Conservation (phyloP, 1,284 basidiomycete species). For the Schizopora paradoxa region DNA sequence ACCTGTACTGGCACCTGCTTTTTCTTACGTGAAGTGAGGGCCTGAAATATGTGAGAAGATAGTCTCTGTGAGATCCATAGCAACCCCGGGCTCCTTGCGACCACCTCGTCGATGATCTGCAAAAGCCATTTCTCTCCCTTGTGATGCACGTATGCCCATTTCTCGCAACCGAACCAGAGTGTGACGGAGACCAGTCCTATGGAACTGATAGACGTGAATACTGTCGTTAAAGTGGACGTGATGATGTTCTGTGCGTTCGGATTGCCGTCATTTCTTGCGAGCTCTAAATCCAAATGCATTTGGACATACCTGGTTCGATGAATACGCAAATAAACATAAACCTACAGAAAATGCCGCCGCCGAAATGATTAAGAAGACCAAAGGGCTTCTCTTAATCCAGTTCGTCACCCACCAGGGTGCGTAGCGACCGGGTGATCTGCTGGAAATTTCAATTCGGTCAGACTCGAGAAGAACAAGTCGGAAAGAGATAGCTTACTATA, state of each 20-base stretch:
- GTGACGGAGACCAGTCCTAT: conserved; percentile 73
- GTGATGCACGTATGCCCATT: conserved; percentile 63
- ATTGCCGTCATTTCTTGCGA: conserved; percentile 4
- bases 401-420: conserved; percentile 78
- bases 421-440: conserved; percentile 51
- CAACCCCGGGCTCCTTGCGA: too few species aligned
- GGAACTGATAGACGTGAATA: conserved; percentile 67
- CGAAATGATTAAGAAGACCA: conserved; percentile 66
- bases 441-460: too few species aligned
- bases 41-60: too few species aligned
- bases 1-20: too few species aligned
- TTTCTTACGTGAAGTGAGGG: too few species aligned
- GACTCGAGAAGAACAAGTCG: too few species aligned
- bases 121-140: conserved; percentile 70
- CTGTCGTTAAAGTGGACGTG: conserved; percentile 63
- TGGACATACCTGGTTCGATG: conserved; percentile 48
- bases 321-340: conserved; percentile 59
- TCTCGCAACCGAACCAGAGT: conserved; percentile 70
- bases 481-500: too few species aligned
- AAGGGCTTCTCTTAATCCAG: conserved; percentile 70
- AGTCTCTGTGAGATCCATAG: too few species aligned
- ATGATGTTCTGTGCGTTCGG: conserved; percentile 42
- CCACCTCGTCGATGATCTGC: conserved; percentile 59
- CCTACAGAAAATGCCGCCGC: conserved; percentile 68
- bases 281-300: too few species aligned